Conservation (phyloP, 2,329 filamentous ascomycete genomes). For the Diplocarpon mali region DNA sequence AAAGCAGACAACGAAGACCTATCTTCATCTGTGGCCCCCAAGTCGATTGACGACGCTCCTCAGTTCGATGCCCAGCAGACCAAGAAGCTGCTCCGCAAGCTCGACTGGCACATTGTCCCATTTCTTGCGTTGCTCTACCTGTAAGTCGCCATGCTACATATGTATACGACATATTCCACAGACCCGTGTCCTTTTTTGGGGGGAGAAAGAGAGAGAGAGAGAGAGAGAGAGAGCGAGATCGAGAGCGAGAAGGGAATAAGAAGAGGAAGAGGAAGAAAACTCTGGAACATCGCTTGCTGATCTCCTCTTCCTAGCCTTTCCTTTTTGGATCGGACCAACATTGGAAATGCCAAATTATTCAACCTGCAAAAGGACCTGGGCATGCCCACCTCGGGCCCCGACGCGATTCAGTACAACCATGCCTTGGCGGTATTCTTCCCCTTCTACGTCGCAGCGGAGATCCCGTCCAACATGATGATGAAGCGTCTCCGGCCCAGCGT, state of each 20-base stretch:
- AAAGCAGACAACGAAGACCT: neutral
- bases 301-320: slow-evolving; percentile 14
- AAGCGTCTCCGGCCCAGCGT: slow-evolving; percentile 36
- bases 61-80: slow-evolving; percentile 4
- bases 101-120: slow-evolving; percentile 23
- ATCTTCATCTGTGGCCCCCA: neutral
- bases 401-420: slow-evolving; percentile 25
- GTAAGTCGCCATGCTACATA: slow-evolving; percentile 25
- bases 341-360: slow-evolving; percentile 25
- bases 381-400: slow-evolving; percentile 9
- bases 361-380: slow-evolving; percentile 26
- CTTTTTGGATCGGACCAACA: slow-evolving; percentile 25
- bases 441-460: slow-evolving; percentile 24
- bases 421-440: slow-evolving; percentile 26
- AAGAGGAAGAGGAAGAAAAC: too few relatives aligned
- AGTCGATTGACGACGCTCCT: slow-evolving; percentile 1
- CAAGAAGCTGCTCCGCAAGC: slow-evolving; percentile 20
- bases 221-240: too few relatives aligned
- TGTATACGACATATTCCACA: too few relatives aligned
- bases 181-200: too few relatives aligned
- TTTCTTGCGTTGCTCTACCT: slow-evolving; percentile 42
- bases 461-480: slow-evolving; percentile 31
- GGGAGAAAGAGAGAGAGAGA: too few relatives aligned
- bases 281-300: neutral
- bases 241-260: too few relatives aligned